A percentile compares a stretch with the other conserved stretches of the same genome.
phyloP scores from a whole-genome alignment of 495 filamentous ascomycete genomes.

The Neurospora sp. region DNA sequence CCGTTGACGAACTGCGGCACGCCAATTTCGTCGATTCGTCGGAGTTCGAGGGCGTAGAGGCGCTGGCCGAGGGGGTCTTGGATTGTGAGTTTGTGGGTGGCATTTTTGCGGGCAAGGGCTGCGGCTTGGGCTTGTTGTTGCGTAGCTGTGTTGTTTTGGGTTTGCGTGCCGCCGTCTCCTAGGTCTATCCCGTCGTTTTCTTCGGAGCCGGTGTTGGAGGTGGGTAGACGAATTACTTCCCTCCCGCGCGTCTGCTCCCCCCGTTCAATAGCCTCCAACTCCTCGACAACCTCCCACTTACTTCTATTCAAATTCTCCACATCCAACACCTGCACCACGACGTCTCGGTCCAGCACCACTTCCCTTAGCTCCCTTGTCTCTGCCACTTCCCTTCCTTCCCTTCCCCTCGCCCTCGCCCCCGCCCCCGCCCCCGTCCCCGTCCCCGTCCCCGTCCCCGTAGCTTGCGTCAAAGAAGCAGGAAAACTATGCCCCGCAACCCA shows the following conservation, averaged over 20 bases:
- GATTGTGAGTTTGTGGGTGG: conserved; percentile 71
- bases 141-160: too few species aligned
- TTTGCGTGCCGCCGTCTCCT: conserved; percentile 2
- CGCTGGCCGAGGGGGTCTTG: conserved; percentile 68
- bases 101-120: conserved; percentile 20
- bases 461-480: conserved; percentile 24
- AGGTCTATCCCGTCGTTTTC: neutral
- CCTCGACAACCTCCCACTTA: conserved; percentile 77
- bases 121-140: neutral
- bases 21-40: conserved; percentile 47
- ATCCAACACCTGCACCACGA: conserved; percentile 73
- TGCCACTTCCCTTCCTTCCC: too few species aligned
- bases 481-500: conserved; percentile 40
- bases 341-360: conserved; percentile 39
- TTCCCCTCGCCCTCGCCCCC: too few species aligned
- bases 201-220: too few species aligned
- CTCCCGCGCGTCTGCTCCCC: conserved; percentile 75
- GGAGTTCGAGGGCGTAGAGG: conserved; percentile 64
- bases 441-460: too few species aligned
- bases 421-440: too few species aligned
- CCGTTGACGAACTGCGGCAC: conserved; percentile 53
- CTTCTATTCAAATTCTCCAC: conserved; percentile 61
- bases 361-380: too few species aligned
- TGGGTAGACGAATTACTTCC: conserved; percentile 61
- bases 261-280: conserved; percentile 69